A percentile compares a stretch with the other conserved stretches of the same genome.
Conservation (phyloP, 2,329 filamentous ascomycete genomes). For the Fusarium camptoceras region DNA sequence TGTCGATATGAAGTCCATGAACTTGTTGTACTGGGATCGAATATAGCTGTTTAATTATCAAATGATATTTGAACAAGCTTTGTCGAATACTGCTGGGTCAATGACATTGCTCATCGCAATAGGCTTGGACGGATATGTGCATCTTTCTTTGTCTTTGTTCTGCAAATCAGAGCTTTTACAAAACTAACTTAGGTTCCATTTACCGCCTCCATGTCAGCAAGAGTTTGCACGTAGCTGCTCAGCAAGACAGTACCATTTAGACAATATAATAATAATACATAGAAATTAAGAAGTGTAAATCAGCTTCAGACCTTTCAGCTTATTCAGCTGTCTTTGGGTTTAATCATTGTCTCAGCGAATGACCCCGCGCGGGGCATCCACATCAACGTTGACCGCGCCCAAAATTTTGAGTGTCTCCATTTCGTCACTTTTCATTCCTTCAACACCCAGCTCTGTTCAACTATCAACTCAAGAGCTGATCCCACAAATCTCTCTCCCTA, state of each 20-base stretch:
- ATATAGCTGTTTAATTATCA: too few relatives aligned
- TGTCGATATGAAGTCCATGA: neutral
- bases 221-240: neutral
- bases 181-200: neutral
- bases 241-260: neutral
- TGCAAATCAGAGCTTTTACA: neutral
- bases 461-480: neutral
- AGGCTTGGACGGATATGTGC: neutral
- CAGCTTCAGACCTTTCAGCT: constrained; percentile 1
- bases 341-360: constrained; percentile 34
- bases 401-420: constrained; percentile 42
- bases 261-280: neutral
- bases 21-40: neutral
- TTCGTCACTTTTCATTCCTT: constrained; percentile 37
- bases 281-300: neutral
- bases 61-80: too few relatives aligned
- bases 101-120: too few relatives aligned
- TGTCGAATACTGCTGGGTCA: too few relatives aligned
- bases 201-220: neutral
- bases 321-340: constrained; percentile 15
- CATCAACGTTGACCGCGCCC: constrained; percentile 25
- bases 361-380: constrained; percentile 48
- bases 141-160: neutral
- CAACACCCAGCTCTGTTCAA: neutral
- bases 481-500: neutral